Conservation (phyloP, 164 flowering plant genomes). For the Stephania yunnanensis region DNA sequence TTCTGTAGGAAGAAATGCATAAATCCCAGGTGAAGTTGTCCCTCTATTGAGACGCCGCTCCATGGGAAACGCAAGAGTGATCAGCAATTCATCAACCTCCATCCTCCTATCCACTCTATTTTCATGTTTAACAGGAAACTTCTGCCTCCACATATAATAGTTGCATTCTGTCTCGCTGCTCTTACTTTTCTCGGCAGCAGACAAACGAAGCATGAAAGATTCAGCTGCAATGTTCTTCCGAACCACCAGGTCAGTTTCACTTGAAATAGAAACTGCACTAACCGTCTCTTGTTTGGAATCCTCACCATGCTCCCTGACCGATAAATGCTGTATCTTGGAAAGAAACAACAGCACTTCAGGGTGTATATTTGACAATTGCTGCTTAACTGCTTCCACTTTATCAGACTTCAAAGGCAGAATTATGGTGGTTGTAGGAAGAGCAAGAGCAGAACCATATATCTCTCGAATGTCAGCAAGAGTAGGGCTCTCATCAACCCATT, state of each 20-base stretch:
- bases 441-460: constrained; percentile 30
- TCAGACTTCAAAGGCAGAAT: constrained; percentile 59
- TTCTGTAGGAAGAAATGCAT: constrained; percentile 62
- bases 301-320: constrained; percentile 39
- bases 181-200: constrained; percentile 30
- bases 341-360: constrained; percentile 65
- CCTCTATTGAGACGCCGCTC: constrained; percentile 39
- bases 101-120: constrained; percentile 35
- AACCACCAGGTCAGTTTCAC: constrained; percentile 36
- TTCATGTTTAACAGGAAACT: constrained; percentile 43
- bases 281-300: constrained; percentile 35
- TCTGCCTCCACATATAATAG: constrained; percentile 64
- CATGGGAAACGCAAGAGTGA: constrained; percentile 55
- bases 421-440: constrained; percentile 46
- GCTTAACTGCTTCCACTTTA: constrained; percentile 50
- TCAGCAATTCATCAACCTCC: constrained; percentile 46
- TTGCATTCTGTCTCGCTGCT: constrained; percentile 27
- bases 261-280: constrained; percentile 42
- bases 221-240: constrained; percentile 56
- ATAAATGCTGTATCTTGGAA: constrained; percentile 51
- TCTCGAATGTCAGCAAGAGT: constrained; percentile 30
- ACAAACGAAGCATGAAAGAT: constrained; percentile 46
- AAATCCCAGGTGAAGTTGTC: constrained; percentile 38
- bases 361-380: constrained; percentile 50
- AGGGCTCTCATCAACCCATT: constrained; percentile 62